Conservation (phyloP, 75 land plant species). For the Cryptomeria japonica region DNA sequence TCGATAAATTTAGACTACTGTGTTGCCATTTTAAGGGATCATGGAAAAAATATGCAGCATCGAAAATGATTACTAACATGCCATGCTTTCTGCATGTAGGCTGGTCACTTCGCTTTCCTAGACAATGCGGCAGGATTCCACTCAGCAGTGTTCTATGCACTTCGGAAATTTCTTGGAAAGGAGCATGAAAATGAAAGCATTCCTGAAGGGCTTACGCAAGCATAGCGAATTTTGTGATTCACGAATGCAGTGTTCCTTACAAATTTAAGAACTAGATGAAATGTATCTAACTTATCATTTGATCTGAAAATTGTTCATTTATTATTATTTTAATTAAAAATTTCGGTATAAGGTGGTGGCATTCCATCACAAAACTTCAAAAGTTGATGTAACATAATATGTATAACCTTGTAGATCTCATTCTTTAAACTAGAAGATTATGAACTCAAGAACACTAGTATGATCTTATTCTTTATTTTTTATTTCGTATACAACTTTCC, state of each 20-base stretch:
- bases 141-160: slow-evolving; percentile 71
- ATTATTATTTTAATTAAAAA: background rate
- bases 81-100: slow-evolving; percentile 36
- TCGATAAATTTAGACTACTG: background rate
- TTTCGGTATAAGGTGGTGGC: background rate
- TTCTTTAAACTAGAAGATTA: too few species aligned
- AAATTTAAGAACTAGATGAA: background rate
- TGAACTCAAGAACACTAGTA: too few species aligned
- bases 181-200: slow-evolving; percentile 22
- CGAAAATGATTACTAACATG: background rate
- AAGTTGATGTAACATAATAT: background rate
- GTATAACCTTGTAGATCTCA: too few species aligned
- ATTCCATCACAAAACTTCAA: background rate
- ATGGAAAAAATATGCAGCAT: background rate
- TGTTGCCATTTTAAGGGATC: background rate
- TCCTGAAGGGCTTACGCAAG: slow-evolving; percentile 40
- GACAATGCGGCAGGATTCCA: slow-evolving; percentile 85
- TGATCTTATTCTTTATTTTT: too few species aligned
- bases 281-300: background rate
- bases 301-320: background rate
- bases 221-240: slow-evolving; percentile 5
- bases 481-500: too few species aligned
- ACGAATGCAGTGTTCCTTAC: background rate
- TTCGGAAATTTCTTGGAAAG: slow-evolving; percentile 52
- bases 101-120: slow-evolving; percentile 84